A percentile compares a stretch with the other conserved stretches of the same genome.
These are phyloP conservation scores for Ogataea minuta DNA, from an alignment of 805 yeast genomes.

Conservation along the genomic window DNA sequence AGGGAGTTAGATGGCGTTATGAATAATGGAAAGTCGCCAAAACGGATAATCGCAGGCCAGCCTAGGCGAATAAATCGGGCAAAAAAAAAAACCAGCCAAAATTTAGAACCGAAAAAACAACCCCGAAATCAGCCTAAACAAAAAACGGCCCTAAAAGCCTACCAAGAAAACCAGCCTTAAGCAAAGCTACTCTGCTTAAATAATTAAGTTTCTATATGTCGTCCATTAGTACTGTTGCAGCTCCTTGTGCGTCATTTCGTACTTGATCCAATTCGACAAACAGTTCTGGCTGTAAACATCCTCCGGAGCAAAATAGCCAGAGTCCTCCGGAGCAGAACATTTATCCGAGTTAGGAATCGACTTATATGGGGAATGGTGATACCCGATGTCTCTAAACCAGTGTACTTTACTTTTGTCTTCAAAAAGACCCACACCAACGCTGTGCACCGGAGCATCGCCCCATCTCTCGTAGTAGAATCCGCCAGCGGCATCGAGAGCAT, in stretches of 20 bases:
- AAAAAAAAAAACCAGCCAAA: slow-evolving; percentile 5
- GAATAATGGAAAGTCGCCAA: slow-evolving; percentile 1
- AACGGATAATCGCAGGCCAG: neutral
- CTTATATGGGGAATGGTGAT: slow-evolving; percentile 68
- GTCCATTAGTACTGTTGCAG: slow-evolving; percentile 29
- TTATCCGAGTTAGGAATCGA: slow-evolving; percentile 72
- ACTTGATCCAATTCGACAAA: slow-evolving; percentile 36
- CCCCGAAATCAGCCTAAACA: too few relatives aligned
- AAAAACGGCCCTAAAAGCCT: too few relatives aligned
- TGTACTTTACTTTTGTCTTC: slow-evolving; percentile 71
- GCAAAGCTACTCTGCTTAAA: neutral
- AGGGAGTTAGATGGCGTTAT: neutral
- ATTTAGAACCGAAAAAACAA: slow-evolving; percentile 2
- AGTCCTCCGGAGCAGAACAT: slow-evolving; percentile 39
- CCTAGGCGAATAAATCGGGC: too few relatives aligned
- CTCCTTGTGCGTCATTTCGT: slow-evolving; percentile 36
- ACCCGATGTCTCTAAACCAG: slow-evolving; percentile 86
- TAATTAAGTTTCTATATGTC: neutral
- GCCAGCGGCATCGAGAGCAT: slow-evolving; percentile 66
- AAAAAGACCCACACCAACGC: slow-evolving; percentile 69
- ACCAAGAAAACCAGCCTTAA: slow-evolving; percentile 4
- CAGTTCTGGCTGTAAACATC: slow-evolving; percentile 36
- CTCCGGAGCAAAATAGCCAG: slow-evolving; percentile 35
- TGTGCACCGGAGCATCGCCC: slow-evolving; percentile 94
- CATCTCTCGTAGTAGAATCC: slow-evolving; percentile 88